These are phyloP conservation scores for Rozella allomycis DNA, from an alignment of 371 early-diverging fungal species.

Conservation along the genomic window DNA sequence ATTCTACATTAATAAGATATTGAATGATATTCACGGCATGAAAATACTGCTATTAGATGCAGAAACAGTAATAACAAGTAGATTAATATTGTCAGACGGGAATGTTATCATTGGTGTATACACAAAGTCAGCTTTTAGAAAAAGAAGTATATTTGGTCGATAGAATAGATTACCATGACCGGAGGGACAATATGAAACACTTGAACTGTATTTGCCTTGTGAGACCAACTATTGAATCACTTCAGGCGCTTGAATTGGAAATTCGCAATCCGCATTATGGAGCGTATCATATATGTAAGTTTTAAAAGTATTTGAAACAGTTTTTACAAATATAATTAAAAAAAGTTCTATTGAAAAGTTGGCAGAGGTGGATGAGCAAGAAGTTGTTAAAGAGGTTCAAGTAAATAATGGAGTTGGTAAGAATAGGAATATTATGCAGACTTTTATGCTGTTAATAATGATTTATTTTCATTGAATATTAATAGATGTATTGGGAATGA, in stretches of 20 bases:
- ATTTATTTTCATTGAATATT: conserved; percentile 58
- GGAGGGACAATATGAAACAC: conserved; percentile 70
- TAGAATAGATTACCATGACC: conserved; percentile 50
- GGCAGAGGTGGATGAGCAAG: conserved; percentile 84
- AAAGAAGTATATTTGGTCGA: conserved; percentile 85
- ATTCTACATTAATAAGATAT: conserved; percentile 74
- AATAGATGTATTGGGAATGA: conserved; percentile 32
- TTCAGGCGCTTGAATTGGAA: conserved; percentile 67
- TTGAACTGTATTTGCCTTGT: conserved; percentile 78
- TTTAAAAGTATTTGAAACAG: conserved; percentile 7
- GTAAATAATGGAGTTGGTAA: conserved; percentile 7
- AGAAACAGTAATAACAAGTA: conserved; percentile 46
- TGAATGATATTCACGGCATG: conserved; percentile 73
- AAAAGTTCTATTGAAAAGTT: conserved; percentile 71
- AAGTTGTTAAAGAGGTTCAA: conserved; percentile 79
- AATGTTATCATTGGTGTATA: conserved; percentile 66
- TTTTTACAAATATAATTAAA: conserved; percentile 69
- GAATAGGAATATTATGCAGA: conserved; percentile 73
- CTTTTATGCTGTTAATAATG: conserved; percentile 56
- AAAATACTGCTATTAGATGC: conserved; percentile 79
- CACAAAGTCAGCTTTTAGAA: conserved; percentile 66
- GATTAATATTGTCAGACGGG: conserved; percentile 65
- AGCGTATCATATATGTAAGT: conserved; percentile 73
- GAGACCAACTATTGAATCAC: conserved; percentile 55
- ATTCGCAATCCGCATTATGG: conserved; percentile 70